Percentiles rank a stretch among this genome's conserved stretches.
These are phyloP conservation scores for Aspergillus sp. DNA, from an alignment of 2,329 filamentous ascomycete genomes.

Conservation along the genomic window DNA sequence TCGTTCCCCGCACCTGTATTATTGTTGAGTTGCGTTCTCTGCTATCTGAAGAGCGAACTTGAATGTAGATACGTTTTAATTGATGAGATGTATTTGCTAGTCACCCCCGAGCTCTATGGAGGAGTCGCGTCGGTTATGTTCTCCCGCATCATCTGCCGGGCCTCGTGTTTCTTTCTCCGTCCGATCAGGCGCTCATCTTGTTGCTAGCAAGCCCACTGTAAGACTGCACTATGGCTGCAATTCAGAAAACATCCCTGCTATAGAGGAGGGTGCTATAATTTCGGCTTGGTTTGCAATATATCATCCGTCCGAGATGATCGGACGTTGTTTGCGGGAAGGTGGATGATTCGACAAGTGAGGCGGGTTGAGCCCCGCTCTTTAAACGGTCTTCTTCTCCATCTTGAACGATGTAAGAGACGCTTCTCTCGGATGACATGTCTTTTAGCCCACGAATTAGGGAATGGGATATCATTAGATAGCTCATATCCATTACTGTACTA, in stretches of 20 bases:
- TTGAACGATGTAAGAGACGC: not conserved
- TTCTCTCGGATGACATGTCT: not conserved
- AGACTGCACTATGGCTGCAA: not conserved
- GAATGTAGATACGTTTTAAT: not conserved
- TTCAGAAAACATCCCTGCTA: not conserved
- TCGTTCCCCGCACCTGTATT: not conserved
- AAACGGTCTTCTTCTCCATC: not conserved
- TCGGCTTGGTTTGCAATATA: constrained; percentile 7
- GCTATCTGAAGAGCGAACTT: not conserved
- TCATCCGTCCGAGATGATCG: constrained; percentile 8
- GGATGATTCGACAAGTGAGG: constrained; percentile 9
- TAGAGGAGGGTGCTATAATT: not conserved
- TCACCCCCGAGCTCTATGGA: not conserved
- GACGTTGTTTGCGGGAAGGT: constrained; percentile 14
- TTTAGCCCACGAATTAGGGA: not conserved
- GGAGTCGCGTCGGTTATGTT: not conserved
- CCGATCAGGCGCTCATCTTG: not conserved
- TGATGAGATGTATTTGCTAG: not conserved
- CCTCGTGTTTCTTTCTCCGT: not conserved
- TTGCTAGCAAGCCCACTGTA: not conserved
- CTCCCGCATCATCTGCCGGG: not conserved
- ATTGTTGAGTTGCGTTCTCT: not conserved
- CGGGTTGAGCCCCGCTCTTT: not conserved
- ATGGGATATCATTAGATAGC: too few species aligned
- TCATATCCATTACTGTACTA: too few species aligned